Evolutionary conservation across 768 basidiomycete species (phyloP).

Genomic region (Tylopilus intermedius): DNA sequence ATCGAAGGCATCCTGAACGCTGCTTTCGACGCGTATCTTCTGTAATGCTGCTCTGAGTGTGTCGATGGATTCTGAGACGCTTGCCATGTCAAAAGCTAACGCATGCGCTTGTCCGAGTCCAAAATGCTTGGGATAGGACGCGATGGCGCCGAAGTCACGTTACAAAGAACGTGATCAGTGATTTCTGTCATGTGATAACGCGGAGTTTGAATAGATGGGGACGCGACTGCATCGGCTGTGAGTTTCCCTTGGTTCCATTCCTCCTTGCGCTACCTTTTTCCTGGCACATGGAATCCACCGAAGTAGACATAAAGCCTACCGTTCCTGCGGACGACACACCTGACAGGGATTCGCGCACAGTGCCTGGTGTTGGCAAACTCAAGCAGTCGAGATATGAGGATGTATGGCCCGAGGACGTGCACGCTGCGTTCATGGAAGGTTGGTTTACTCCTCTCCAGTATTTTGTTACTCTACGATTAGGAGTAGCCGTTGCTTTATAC

Average conservation of each 20-base stretch:
- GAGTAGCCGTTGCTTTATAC: constrained; percentile 27
- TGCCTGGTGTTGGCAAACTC: constrained; percentile 10
- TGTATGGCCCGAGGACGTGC: constrained; percentile 33
- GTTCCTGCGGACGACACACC: constrained; percentile 6
- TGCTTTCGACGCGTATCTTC: constrained; percentile 27
- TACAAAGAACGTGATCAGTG: constrained; percentile 22
- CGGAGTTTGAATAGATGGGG: constrained; percentile 21
- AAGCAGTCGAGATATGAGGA: constrained; percentile 32
- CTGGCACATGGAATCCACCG: constrained; percentile 18
- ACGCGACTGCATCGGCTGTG: constrained; percentile 11
- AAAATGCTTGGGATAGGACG: background rate
- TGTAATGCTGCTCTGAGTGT: constrained; percentile 29
- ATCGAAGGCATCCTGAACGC: constrained; percentile 32
- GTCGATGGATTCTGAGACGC: constrained; percentile 29
- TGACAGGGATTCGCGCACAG: background rate
- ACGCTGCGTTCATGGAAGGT: constrained; percentile 36
- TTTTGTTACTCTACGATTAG: constrained; percentile 9
- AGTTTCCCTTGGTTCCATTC: constrained; percentile 1
- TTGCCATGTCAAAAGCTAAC: constrained; percentile 12
- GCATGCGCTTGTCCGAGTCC: background rate
- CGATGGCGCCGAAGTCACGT: constrained; percentile 8
- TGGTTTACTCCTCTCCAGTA: background rate
- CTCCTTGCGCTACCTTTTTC: constrained; percentile 12
- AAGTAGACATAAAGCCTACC: constrained; percentile 15
- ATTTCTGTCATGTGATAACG: constrained; percentile 28